Evolutionary conservation across 768 basidiomycete species (phyloP).

Genomic region (Neoboletus magnificus): DNA sequence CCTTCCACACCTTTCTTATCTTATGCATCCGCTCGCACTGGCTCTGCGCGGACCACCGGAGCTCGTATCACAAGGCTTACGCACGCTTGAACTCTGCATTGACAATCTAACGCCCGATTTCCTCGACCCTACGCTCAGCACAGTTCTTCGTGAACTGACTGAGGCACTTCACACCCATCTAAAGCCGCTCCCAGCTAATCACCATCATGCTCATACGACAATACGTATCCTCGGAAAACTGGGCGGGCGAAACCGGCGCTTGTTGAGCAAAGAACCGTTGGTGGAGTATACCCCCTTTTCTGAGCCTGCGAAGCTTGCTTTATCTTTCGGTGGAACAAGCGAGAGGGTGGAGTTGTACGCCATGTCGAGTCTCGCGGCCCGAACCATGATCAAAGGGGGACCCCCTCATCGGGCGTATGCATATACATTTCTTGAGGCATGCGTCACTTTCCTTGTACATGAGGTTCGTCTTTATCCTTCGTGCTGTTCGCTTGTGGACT

Average conservation of each 20-base stretch:
- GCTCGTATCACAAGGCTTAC: slow-evolving; percentile 89
- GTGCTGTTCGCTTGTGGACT: neutral
- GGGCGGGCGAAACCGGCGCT: slow-evolving; percentile 87
- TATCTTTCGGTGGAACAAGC: slow-evolving; percentile 70
- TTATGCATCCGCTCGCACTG: slow-evolving; percentile 94
- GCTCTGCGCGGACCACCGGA: slow-evolving; percentile 86
- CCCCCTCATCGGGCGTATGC: slow-evolving; percentile 48
- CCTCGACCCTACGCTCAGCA: slow-evolving; percentile 91
- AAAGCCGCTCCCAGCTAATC: slow-evolving; percentile 84
- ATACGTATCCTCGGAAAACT: slow-evolving; percentile 96
- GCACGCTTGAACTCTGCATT: slow-evolving; percentile 97
- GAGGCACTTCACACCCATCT: slow-evolving; percentile 89
- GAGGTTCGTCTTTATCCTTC: slow-evolving; percentile 50
- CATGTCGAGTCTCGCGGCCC: slow-evolving; percentile 60
- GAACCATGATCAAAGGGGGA: slow-evolving; percentile 52
- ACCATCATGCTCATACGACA: slow-evolving; percentile 89
- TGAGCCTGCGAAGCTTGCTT: slow-evolving; percentile 62
- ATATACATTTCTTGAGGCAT: slow-evolving; percentile 68
- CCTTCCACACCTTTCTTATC: slow-evolving; percentile 88
- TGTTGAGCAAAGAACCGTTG: slow-evolving; percentile 76
- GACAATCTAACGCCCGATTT: slow-evolving; percentile 98
- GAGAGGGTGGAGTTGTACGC: slow-evolving; percentile 67
- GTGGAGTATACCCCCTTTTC: slow-evolving; percentile 70
- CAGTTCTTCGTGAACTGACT: slow-evolving; percentile 91
- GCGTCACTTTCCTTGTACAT: slow-evolving; percentile 65